Base-by-base conservation (phyloP, 257 asterid genomes). In the Agastache rugosa region DNA sequence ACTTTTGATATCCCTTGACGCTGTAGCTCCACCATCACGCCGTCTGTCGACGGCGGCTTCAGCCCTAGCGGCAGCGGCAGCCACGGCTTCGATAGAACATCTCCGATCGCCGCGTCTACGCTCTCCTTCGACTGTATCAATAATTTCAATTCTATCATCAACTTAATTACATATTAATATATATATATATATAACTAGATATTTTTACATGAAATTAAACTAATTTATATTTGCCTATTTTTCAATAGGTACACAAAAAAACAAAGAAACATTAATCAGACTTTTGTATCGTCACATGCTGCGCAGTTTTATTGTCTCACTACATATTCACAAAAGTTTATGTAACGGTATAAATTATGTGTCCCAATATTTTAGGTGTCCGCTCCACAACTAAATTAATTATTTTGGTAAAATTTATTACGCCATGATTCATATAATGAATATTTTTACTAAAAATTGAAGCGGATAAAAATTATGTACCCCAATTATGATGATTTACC, bases 91-190 rank as follows among this genome's bases (percentile, higher is more conserved):
- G 92, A 74, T 79, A 93, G 72, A 63, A 81, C 98, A 58, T 93
- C 98, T 84, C 95, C 97, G 19, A 91, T 90, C 0, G 97, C 97
- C 31, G 98, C 97, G 71, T 93, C 97, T 31, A 93, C 85, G 71
- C 96, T 90, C 91, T 93, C 98, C 86, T 91, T 93, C 12, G 98
- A 87, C 98, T 93, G 82, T 1, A 8, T 9, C 12, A 2, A 8
- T 39, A 1, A 8, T 8, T 37, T 39, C 11, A 39, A 8, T 8
- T 39, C 44, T 39, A 1, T 9, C 11, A 39, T 56, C n/a, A 22
- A 0, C 20, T 15, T 19, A 56, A 37, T 37, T 39, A 39, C 12
- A 39, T 6, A 37, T n/a, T n/a, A n/a, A n/a, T 3, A 29, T 29
- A 29, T 4, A 3, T 29, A 29, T 3, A 5, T 8, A 1, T 8